Conservation (phyloP, 768 basidiomycete species). For the Russula brevipes region DNA sequence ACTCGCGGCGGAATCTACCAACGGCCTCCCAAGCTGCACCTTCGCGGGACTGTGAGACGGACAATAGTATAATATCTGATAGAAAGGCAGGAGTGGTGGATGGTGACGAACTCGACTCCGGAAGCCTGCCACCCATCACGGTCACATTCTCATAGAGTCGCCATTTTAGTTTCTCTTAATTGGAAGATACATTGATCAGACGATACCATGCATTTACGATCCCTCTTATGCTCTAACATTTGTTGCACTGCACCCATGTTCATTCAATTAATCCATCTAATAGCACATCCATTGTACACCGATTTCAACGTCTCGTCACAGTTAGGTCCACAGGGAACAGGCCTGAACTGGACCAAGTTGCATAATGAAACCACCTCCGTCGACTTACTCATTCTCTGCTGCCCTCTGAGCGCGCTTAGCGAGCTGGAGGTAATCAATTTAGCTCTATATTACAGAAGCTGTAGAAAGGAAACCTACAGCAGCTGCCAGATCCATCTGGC, state of each 20-base stretch:
- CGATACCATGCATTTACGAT: slow-evolving; percentile 25
- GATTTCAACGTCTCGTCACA: neutral
- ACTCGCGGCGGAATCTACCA: slow-evolving; percentile 19
- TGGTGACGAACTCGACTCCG: slow-evolving; percentile 21
- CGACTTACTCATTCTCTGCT: slow-evolving; percentile 12
- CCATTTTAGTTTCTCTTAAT: neutral
- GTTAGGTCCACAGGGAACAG: slow-evolving; percentile 4
- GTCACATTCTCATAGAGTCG: slow-evolving; percentile 38
- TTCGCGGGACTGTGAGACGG: slow-evolving; percentile 21
- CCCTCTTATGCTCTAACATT: slow-evolving; percentile 2
- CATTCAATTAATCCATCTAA: slow-evolving; percentile 23
- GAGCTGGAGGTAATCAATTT: slow-evolving; percentile 41
- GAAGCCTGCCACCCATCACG: slow-evolving; percentile 39
- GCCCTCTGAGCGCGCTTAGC: slow-evolving; percentile 67
- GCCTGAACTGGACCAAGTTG: neutral
- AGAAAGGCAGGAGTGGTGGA: slow-evolving; percentile 31
- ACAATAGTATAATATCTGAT: slow-evolving; percentile 26
- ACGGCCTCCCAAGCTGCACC: slow-evolving; percentile 27
- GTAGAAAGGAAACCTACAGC: slow-evolving; percentile 48
- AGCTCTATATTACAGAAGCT: slow-evolving; percentile 15
- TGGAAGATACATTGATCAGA: slow-evolving; percentile 3
- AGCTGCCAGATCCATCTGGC: slow-evolving; percentile 79
- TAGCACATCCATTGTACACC: slow-evolving; percentile 18
- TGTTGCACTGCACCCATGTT: slow-evolving; percentile 9
- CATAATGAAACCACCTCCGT: neutral